Evolutionary conservation across 345 rosid genomes (phyloP).

Genomic region (Geranium rotundifolium): DNA sequence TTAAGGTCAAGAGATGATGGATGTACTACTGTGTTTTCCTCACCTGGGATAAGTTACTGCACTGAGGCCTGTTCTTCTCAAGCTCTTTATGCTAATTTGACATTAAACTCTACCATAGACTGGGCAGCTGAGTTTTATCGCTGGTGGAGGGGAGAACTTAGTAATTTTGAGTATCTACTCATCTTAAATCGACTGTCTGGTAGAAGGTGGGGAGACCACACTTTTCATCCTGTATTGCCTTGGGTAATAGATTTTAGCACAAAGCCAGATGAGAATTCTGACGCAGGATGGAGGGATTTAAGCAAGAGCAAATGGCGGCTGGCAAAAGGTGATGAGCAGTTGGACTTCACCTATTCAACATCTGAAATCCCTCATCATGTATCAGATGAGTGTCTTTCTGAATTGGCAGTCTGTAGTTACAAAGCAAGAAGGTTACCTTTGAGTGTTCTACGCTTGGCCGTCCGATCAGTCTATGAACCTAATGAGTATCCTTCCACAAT

Average conservation of each 20-base stretch:
- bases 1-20: constrained; percentile 14
- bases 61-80: constrained; percentile 40
- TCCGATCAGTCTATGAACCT: constrained; percentile 90
- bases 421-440: constrained; percentile 93
- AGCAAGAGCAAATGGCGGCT: constrained; percentile 93
- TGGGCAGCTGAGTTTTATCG: constrained; percentile 54
- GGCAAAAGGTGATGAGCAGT: constrained; percentile 95
- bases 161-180: constrained; percentile 84
- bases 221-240: constrained; percentile 89
- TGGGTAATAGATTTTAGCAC: constrained; percentile 91
- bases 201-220: constrained; percentile 92
- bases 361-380: constrained; percentile 93
- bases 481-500: constrained; percentile 92
- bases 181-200: constrained; percentile 74
- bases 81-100: constrained; percentile 53
- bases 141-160: constrained; percentile 88
- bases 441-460: constrained; percentile 74
- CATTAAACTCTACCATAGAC: constrained; percentile 40
- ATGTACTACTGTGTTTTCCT: constrained; percentile 7
- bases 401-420: constrained; percentile 95
- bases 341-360: constrained; percentile 84
- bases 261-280: constrained; percentile 60
- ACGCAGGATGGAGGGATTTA: constrained; percentile 81
- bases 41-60: constrained; percentile 28
- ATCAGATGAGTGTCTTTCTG: constrained; percentile 97